Base-by-base conservation (phyloP, 2,329 filamentous ascomycete species). In the Sphaerulina musiva region DNA sequence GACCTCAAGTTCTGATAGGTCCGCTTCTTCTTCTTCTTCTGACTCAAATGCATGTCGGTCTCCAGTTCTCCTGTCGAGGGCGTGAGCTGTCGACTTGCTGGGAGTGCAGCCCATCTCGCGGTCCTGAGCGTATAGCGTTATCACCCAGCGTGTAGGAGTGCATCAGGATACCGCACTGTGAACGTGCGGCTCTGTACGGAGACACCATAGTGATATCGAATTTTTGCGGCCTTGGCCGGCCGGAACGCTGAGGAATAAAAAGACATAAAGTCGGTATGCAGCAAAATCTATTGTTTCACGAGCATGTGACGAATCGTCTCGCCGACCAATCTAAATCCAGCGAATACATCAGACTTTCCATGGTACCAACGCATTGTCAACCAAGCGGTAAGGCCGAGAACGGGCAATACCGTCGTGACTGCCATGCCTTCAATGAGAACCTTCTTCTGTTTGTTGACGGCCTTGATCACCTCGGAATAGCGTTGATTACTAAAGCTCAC, bases 401-500 rank as follows among this genome's bases (percentile, higher is more conserved):
- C 53, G 7, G 66, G 65, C 7, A 72, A 26, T 23, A 67, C 64
- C 6, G 68, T 59, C 44, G 80, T 71, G 32, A 90, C 72, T 4
- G 86, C 70, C 58, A 70, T 64, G 4, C 63, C 64, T 23, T 62
- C 51, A 5, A 66, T 34, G 56, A 74, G 51, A 9, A 71, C 55
- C 46, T 73, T 74, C 2, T 85, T 83, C 69, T 95, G 90, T 51
- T 80, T 72, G 52, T 85, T 80, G 53, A 86, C 89, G 60, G 80
- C 81, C 39, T 74, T 76, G 34, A 89, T 79, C 3, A 97, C 87
- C 57, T 95, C 85, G 0, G 87, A 88, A 70, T 98, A 98, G 17
- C 87, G 77, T 73, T 95, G 86, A 65, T 95, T 96, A 55, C 89
- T 89, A 69, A 98, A 98, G 62, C 90, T 95, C 7, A 98, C 85